phyloP scores from a whole-genome alignment of 306 rosid genomes.

The Vicia faba region DNA sequence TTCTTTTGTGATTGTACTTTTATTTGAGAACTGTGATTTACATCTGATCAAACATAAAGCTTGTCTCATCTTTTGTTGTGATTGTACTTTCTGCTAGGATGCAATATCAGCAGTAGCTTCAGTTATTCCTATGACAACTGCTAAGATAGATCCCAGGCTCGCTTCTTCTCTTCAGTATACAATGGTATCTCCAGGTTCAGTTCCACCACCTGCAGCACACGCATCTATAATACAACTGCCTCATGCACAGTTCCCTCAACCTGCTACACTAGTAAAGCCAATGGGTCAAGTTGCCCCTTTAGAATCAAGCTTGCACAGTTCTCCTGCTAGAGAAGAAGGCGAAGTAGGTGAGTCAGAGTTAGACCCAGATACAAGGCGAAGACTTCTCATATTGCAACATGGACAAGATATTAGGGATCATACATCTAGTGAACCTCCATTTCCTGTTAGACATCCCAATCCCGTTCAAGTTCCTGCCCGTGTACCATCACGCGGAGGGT shows the following conservation, averaged over 20 bases:
- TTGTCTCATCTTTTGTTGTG: slow-evolving; percentile 26
- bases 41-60: slow-evolving; percentile 20
- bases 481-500: slow-evolving; percentile 62
- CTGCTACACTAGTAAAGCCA: slow-evolving; percentile 58
- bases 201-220: slow-evolving; percentile 60
- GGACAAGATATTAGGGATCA: slow-evolving; percentile 93
- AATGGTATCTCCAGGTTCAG: slow-evolving; percentile 60
- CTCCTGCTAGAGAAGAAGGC: slow-evolving; percentile 99
- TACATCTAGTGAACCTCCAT: slow-evolving; percentile 66
- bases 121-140: slow-evolving; percentile 52
- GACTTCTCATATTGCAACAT: slow-evolving; percentile 98
- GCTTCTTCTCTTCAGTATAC: slow-evolving; percentile 51
- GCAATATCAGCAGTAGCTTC: slow-evolving; percentile 58
- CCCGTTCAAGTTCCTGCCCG: slow-evolving; percentile 56
- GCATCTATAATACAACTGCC: slow-evolving; percentile 54
- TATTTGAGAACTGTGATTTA: slow-evolving; percentile 14
- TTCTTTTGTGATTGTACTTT: not conserved
- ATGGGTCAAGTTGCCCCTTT: slow-evolving; percentile 56
- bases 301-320: slow-evolving; percentile 78
- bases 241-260: slow-evolving; percentile 61
- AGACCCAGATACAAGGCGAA: slow-evolving; percentile 98
- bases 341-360: slow-evolving; percentile 98
- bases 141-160: slow-evolving; percentile 67
- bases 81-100: slow-evolving; percentile 53
- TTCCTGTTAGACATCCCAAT: slow-evolving; percentile 62